Percentiles rank a stretch among this genome's conserved stretches.
Conservation (phyloP, 2,329 filamentous ascomycete species). For the Fusarium fujikuroi region DNA sequence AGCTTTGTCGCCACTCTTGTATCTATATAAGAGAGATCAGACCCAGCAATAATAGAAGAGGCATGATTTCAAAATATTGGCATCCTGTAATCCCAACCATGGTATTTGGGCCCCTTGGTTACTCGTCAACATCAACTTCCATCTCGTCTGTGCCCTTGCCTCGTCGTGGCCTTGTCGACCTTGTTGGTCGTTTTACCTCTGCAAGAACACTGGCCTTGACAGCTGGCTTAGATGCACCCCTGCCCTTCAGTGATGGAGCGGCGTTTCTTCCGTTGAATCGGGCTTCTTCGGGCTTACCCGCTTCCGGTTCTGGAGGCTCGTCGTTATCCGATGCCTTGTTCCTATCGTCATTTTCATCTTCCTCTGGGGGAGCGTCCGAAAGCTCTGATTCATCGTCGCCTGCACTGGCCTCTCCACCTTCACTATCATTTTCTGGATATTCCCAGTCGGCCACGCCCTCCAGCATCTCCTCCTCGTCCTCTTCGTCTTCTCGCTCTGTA, state of each 20-base stretch:
- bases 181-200: slow-evolving; percentile 35
- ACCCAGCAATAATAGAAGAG: slow-evolving; percentile 20
- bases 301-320: slow-evolving; percentile 26
- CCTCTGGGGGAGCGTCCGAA: slow-evolving; percentile 36
- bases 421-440: slow-evolving; percentile 52
- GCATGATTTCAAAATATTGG: slow-evolving; percentile 22
- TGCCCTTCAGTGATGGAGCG: slow-evolving; percentile 35
- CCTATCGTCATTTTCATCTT: slow-evolving; percentile 19
- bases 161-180: slow-evolving; percentile 44
- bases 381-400: slow-evolving; percentile 37
- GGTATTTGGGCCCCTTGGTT: slow-evolving; percentile 2
- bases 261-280: slow-evolving; percentile 44
- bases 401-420: slow-evolving; percentile 34
- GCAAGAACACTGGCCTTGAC: slow-evolving; percentile 43
- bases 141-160: slow-evolving; percentile 48
- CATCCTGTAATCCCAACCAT: slow-evolving; percentile 22
- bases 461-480: slow-evolving; percentile 71
- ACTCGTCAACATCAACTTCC: slow-evolving; percentile 51
- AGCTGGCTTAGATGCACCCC: slow-evolving; percentile 35
- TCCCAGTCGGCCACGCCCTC: slow-evolving; percentile 70
- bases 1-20: slow-evolving; percentile 13
- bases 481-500: slow-evolving; percentile 66
- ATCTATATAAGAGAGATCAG: slow-evolving; percentile 34
- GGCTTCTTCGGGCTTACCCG: slow-evolving; percentile 33
- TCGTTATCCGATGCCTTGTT: slow-evolving; percentile 26